Conservation (phyloP, 257 asterid genomes). For the Ligustrum vulgare region DNA sequence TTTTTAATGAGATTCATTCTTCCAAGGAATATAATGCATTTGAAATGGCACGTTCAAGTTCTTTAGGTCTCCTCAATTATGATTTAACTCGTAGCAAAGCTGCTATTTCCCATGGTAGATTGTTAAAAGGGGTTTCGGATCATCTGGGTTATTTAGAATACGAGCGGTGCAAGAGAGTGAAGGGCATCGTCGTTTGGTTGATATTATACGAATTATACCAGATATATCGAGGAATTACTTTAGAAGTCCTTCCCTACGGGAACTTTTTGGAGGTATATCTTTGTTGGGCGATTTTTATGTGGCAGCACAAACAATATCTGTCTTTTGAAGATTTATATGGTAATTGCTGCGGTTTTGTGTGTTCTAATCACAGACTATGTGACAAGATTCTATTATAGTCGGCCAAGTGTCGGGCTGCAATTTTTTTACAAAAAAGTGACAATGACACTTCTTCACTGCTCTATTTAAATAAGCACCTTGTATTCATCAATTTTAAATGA, state of each 20-base stretch:
- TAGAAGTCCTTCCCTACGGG: constrained; percentile 77
- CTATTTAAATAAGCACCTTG: too few relatives aligned
- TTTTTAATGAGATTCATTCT: constrained; percentile 9
- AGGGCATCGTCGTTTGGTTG: constrained; percentile 75
- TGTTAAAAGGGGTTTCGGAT: constrained; percentile 27
- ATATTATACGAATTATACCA: constrained; percentile 69
- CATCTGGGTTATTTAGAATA: constrained; percentile 37
- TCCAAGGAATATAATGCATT: constrained; percentile 7
- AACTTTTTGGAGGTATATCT: constrained; percentile 91
- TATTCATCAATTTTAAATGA: too few relatives aligned
- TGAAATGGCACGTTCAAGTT: constrained; percentile 46
- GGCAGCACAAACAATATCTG: constrained; percentile 85
- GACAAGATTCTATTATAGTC: constrained; percentile 76
- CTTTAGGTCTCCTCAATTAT: constrained; percentile 34
- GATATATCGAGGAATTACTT: constrained; percentile 78
- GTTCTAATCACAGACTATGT: constrained; percentile 84
- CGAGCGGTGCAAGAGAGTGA: constrained; percentile 74
- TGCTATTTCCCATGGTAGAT: constrained; percentile 16
- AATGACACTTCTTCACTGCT: too few relatives aligned
- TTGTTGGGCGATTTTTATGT: constrained; percentile 92
- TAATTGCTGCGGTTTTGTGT: constrained; percentile 86
- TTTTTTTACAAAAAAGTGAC: too few relatives aligned
- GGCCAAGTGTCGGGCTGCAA: constrained; percentile 81
- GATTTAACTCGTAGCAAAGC: constrained; percentile 28
- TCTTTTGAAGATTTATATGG: constrained; percentile 95